Conservation (phyloP, 164 flowering plant genomes). For the Tetracentron sinense region DNA sequence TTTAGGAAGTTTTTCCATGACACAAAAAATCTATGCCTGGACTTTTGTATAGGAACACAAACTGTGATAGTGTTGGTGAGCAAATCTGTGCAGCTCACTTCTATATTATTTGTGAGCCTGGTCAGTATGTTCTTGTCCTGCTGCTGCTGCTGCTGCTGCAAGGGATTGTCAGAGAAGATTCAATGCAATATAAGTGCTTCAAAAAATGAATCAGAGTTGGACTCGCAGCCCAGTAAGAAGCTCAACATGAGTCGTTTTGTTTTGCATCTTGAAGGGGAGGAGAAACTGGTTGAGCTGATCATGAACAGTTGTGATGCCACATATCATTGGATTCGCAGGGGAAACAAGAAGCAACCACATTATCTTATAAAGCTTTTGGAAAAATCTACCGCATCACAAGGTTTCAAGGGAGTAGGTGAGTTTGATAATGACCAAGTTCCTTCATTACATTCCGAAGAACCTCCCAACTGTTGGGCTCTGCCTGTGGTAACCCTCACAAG, state of each 20-base stretch:
- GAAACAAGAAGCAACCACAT: slow-evolving; percentile 36
- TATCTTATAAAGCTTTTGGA: slow-evolving; percentile 41
- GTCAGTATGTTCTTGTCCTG: slow-evolving; percentile 14
- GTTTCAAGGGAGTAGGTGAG: slow-evolving; percentile 38
- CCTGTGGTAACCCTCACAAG: slow-evolving; percentile 60
- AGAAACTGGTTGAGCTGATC: slow-evolving; percentile 38
- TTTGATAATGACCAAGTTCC: slow-evolving; percentile 49
- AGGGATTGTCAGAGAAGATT: slow-evolving; percentile 8
- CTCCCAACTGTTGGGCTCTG: slow-evolving; percentile 66
- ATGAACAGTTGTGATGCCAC: slow-evolving; percentile 30
- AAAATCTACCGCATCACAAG: slow-evolving; percentile 22
- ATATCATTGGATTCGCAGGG: slow-evolving; percentile 32
- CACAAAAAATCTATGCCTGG: slow-evolving; percentile 18
- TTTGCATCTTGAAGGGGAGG: slow-evolving; percentile 61
- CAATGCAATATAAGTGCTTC: slow-evolving; percentile 14
- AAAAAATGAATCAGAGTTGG: slow-evolving; percentile 22
- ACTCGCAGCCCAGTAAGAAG: slow-evolving; percentile 14
- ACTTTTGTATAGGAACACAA: slow-evolving; percentile 39
- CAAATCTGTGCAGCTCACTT: slow-evolving; percentile 36
- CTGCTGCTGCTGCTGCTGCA: slow-evolving; percentile 16
- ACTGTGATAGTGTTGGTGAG: slow-evolving; percentile 33
- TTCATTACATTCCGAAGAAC: slow-evolving; percentile 33
- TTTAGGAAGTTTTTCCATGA: slow-evolving; percentile 31
- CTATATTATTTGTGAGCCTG: slow-evolving; percentile 23
- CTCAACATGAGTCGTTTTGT: slow-evolving; percentile 36